Evolutionary conservation across 257 asterid species (phyloP).

Genomic region (Gardenia jasminoides): DNA sequence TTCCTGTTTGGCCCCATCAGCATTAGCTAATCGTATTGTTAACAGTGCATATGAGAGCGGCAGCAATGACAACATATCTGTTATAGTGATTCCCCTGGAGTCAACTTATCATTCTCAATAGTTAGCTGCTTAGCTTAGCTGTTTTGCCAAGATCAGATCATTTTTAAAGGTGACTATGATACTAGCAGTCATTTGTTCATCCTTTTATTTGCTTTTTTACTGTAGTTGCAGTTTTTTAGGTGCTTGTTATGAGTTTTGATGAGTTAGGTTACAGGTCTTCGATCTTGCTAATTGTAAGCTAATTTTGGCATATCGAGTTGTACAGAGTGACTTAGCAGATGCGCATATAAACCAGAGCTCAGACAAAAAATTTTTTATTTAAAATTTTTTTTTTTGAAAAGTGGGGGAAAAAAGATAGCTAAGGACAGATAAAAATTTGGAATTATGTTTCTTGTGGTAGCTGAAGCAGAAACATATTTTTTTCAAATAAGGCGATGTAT

Average conservation of each 20-base stretch:
- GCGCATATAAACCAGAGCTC: not conserved
- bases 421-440: too few relatives aligned
- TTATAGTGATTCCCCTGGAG: constrained; percentile 38
- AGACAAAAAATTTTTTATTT: too few relatives aligned
- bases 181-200: not conserved
- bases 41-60: constrained; percentile 47
- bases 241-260: not conserved
- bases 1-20: constrained; percentile 26
- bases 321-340: not conserved
- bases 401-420: too few relatives aligned
- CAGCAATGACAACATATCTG: constrained; percentile 73
- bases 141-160: not conserved
- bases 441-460: too few relatives aligned
- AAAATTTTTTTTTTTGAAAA: not conserved
- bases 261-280: not conserved
- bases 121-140: not conserved
- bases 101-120: constrained; percentile 1
- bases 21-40: constrained; percentile 48
- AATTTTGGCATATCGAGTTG: not conserved
- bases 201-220: not conserved
- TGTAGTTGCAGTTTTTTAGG: not conserved
- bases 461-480: too few relatives aligned
- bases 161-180: not conserved
- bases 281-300: not conserved
- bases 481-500: too few relatives aligned